Base-by-base conservation (phyloP, 805 yeast genomes). In the Ogataea methanolica region DNA sequence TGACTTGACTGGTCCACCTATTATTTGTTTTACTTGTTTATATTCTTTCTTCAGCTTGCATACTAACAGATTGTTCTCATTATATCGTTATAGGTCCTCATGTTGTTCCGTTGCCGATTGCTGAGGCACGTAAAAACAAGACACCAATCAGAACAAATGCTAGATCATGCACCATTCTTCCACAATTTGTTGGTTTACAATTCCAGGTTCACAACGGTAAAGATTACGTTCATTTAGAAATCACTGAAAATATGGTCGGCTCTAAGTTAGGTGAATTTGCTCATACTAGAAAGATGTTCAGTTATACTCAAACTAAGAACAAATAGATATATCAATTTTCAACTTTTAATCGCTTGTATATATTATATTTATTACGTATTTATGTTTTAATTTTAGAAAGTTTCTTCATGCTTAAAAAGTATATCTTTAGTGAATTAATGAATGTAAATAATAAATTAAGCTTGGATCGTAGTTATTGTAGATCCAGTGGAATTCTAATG, bases 131-230 rank as follows among this genome's bases (percentile, higher is more conserved):
- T 50, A 80, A 81, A 54, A 83, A 83, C 45, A 87, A 87, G 17
- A 78, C 88, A 2, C 96, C 98, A 4, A 88, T 94, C 51, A 78
- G 97, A 70, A 94, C 99, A n/a, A 88, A 90, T 59, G 97, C 97
- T 39, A 80, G 99, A 65, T 73, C 92, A 34, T 94, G 98, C 63
- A 94, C 98, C 17, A 88, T 94, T 46, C 72, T 94, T 43, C 99
- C 99, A 19, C 96, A 89, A 64, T 92, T 94, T 69, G 96, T 94
- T 33, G 99, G 99, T 5, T 73, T 94, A 47, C 85, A 83, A 58
- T 94, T 94, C 67, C 96, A 94, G 68, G 88, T 94, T 34, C 99
- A 94, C 70, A 94, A 94, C 68, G 99, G 99, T 29, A 88, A 85
- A 63, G 96, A 89, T 57, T 94, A 91, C 63, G 96, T 90, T 36